Evolutionary conservation across 352 stramenopile species (phyloP).

Genomic region (Globisporangium radiosum): DNA sequence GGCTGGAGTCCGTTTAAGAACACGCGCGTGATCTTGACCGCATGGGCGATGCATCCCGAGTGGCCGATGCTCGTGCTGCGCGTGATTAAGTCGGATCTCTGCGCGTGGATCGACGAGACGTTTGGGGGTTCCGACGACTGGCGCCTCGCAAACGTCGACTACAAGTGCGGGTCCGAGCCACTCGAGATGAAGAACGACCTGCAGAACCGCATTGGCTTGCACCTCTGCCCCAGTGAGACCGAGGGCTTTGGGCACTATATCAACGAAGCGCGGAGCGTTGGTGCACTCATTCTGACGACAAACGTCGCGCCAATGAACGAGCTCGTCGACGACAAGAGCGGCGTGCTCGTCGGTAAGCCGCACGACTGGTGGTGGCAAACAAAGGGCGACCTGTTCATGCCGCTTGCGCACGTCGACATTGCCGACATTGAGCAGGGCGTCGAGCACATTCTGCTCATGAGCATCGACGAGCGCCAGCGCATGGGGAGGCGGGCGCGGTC

Average conservation of each 20-base stretch:
- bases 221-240: conserved; percentile 69
- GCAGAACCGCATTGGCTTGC: conserved; percentile 72
- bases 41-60: conserved; percentile 63
- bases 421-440: conserved; percentile 61
- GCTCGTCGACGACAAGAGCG: conserved; percentile 61
- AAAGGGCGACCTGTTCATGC: conserved; percentile 82
- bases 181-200: conserved; percentile 49
- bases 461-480: conserved; percentile 59
- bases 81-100: conserved; percentile 61
- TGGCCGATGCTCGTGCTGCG: conserved; percentile 68
- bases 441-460: conserved; percentile 64
- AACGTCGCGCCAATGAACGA: conserved; percentile 84
- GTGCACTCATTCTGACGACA: conserved; percentile 66
- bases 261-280: conserved; percentile 73
- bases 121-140: conserved; percentile 41
- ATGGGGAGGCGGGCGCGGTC: conserved; percentile 63
- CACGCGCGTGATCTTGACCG: conserved; percentile 59
- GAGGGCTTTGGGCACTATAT: conserved; percentile 85
- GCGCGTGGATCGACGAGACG: conserved; percentile 53
- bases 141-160: conserved; percentile 68
- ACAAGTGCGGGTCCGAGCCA: conserved; percentile 55
- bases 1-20: conserved; percentile 77
- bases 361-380: conserved; percentile 77
- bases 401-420: conserved; percentile 50
- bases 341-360: conserved; percentile 54